Percentiles rank a stretch among this genome's conserved stretches.
Conservation (phyloP, 805 yeast species). For the Spathaspora passalidarum region DNA sequence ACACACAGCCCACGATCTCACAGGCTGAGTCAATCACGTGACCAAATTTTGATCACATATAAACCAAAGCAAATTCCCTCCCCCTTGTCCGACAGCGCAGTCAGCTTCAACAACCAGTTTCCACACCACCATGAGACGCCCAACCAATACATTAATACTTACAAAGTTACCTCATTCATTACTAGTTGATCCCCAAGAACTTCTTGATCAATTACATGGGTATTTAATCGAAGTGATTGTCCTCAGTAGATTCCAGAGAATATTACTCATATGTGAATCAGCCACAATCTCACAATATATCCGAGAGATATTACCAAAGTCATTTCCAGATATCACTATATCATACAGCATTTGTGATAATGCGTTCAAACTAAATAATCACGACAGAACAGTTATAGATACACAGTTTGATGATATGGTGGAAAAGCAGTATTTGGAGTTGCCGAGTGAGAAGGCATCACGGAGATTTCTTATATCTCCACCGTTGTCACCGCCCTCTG, state of each 20-base stretch:
- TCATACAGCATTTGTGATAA: conserved; percentile 37
- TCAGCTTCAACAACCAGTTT: not conserved
- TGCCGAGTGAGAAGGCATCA: conserved; percentile 38
- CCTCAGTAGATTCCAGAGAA: conserved; percentile 31
- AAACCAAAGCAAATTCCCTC: too few species aligned
- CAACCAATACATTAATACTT: conserved; percentile 37
- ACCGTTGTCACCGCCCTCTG: conserved; percentile 43
- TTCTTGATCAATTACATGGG: conserved; percentile 23
- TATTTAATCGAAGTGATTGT: conserved; percentile 30
- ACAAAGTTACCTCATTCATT: conserved; percentile 22
- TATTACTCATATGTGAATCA: conserved; percentile 31
- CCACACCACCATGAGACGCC: conserved; percentile 10
- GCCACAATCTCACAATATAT: not conserved
- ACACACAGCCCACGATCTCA: too few species aligned
- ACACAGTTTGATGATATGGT: conserved; percentile 6
- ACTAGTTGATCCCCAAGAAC: conserved; percentile 23
- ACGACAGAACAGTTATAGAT: not conserved
- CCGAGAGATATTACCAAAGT: not conserved
- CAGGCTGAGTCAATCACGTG: too few species aligned
- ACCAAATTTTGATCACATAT: too few species aligned
- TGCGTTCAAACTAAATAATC: conserved; percentile 6
- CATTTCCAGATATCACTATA: conserved; percentile 11
- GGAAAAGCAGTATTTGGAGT: conserved; percentile 30
- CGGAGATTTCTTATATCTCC: conserved; percentile 43
- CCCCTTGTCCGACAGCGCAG: too few species aligned